Base-by-base conservation (phyloP, 495 filamentous ascomycete genomes). In the Bathelium albidoporum region DNA sequence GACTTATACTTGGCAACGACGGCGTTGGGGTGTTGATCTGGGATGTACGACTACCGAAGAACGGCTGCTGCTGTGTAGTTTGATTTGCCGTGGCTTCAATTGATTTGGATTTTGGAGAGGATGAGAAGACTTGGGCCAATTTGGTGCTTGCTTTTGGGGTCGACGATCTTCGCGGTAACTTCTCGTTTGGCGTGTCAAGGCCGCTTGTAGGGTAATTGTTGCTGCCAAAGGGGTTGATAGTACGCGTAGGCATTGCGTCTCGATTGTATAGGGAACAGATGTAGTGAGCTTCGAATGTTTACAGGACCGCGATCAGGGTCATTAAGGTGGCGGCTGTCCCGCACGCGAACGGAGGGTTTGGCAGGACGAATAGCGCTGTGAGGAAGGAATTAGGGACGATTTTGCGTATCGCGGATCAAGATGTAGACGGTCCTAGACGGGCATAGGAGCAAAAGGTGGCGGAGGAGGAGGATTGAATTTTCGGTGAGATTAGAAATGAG, bases 1-100 rank as follows among this genome's bases (percentile, higher is more conserved):
- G 82, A 29, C 88, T 95, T 65, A 98, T 98, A 55, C 88, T 91
- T 36, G 94, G 94, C 70, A 97, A 77, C 49, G 90, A 91, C 66
- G 93, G 74, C 69, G 85, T 84, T 32, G 90, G 77, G 43, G 86
- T 83, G 61, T 83, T 87, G 67, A 89, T 87, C 60, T 83, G 79
- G 43, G 86, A 81, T 58, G 85, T 81, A 36, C 85, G 77, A 62
- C 79, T 78, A 65, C 80, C 77, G 68, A 81, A 75, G 44, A 81
- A 71, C 63, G 82, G 76, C 59, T 83, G 81, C 75, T 88, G 82
- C 68, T 81, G 76, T 39, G 78, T 73, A 61, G 79, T 77, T 69
- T 81, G 78, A 36, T 82, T 79, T 68, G 87, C 82, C 59, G 85
- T 79, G 66, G 85, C 76, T 72, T 71, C 67, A 62, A 78, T 77